These are phyloP conservation scores for Begonia peltatifolia DNA, from an alignment of 306 rosid genomes.

Conservation along the genomic window DNA sequence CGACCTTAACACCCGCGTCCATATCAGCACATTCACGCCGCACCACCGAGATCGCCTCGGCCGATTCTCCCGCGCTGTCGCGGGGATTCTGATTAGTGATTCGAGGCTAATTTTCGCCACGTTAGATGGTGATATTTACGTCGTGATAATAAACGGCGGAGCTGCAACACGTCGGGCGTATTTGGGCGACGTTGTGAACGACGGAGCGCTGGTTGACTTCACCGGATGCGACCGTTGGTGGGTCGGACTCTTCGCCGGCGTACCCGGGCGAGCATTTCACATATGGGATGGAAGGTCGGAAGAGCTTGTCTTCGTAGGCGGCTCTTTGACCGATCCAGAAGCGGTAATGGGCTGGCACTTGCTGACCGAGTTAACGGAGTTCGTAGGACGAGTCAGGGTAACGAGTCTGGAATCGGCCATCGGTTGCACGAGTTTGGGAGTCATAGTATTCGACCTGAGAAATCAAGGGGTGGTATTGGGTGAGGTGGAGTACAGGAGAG, in stretches of 20 bases:
- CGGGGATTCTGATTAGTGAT: conserved; percentile 35
- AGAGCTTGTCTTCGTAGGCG: conserved; percentile 33
- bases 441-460: conserved; percentile 31
- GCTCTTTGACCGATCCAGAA: conserved; percentile 55
- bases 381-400: conserved; percentile 55
- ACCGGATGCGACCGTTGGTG: conserved; percentile 43
- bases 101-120: conserved; percentile 28
- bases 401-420: conserved; percentile 32
- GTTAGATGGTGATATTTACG: conserved; percentile 49
- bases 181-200: conserved; percentile 30
- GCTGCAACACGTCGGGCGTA: conserved; percentile 9
- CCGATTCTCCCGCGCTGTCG: conserved; percentile 40
- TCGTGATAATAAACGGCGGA: conserved; percentile 12
- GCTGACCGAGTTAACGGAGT: conserved; percentile 34
- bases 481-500: conserved; percentile 20
- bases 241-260: conserved; percentile 78
- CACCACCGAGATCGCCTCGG: conserved; percentile 29
- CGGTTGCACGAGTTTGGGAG: conserved; percentile 47
- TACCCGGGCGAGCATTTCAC: conserved; percentile 49
- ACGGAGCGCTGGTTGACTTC: conserved; percentile 62
- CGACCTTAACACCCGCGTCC: conserved; percentile 24
- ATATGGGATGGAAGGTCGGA: conserved; percentile 42
- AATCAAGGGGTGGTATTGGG: conserved; percentile 22
- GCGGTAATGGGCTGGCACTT: conserved; percentile 71
- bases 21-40: conserved; percentile 37